Evolutionary conservation across 129 eudicot species (phyloP).

Genomic region (Chrysanthemum seticuspe): DNA sequence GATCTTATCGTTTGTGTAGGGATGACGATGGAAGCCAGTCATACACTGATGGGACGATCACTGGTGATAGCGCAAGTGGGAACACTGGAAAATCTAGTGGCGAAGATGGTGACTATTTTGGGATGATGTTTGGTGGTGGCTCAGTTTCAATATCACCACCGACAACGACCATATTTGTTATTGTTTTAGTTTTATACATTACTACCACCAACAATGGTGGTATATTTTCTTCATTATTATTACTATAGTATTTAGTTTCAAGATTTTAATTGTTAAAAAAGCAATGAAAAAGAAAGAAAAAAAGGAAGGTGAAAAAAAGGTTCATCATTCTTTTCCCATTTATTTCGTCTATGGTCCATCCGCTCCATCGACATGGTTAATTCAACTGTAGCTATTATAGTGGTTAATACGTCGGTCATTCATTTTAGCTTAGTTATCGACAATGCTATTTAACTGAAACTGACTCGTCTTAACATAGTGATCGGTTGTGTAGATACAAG

Average conservation of each 20-base stretch:
- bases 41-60: constrained; percentile 45
- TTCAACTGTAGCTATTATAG: not conserved
- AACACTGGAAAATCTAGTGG: constrained; percentile 29
- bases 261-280: constrained; percentile 19
- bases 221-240: constrained; percentile 28
- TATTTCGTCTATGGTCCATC: constrained; percentile 8
- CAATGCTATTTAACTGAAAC: not conserved
- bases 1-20: constrained; percentile 35
- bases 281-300: not conserved
- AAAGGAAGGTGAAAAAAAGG: constrained; percentile 13
- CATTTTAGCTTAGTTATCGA: too few relatives aligned
- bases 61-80: constrained; percentile 44
- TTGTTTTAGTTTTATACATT: constrained; percentile 41
- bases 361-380: constrained; percentile 11
- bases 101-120: constrained; percentile 45
- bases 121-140: constrained; percentile 61
- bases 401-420: too few relatives aligned
- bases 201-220: constrained; percentile 39
- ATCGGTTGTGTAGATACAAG: too few relatives aligned
- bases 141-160: constrained; percentile 34
- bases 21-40: constrained; percentile 38
- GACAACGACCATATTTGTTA: constrained; percentile 27
- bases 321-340: constrained; percentile 25
- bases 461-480: not conserved
- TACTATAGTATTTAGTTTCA: constrained; percentile 32